Evolutionary conservation across 2,329 filamentous ascomycete species (phyloP).

Genomic region (Paraphaeosphaeria minitans): DNA sequence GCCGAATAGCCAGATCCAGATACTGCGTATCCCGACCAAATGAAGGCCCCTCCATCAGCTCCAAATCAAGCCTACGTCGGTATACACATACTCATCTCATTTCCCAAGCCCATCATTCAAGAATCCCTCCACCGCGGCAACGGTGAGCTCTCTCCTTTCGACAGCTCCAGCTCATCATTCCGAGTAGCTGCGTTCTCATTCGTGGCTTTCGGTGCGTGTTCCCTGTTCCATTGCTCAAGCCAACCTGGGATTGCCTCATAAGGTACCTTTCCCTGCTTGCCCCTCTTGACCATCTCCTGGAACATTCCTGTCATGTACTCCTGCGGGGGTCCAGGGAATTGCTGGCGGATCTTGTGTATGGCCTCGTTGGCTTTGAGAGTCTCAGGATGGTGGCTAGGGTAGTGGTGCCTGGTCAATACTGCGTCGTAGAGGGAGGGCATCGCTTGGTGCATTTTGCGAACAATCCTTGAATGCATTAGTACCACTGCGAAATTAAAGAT

Average conservation of each 20-base stretch:
- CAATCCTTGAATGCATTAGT: background rate
- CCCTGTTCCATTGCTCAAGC: background rate
- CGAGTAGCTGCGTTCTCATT: background rate
- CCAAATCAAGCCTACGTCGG: too few species aligned
- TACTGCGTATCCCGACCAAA: too few species aligned
- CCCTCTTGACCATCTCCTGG: background rate
- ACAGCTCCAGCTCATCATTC: background rate
- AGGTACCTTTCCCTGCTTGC: background rate
- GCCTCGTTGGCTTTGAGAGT: background rate
- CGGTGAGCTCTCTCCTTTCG: background rate
- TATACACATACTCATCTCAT: too few species aligned
- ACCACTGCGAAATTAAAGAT: too few species aligned
- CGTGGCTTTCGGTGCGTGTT: background rate
- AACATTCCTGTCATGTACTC: background rate
- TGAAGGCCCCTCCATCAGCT: too few species aligned
- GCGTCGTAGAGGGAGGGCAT: background rate
- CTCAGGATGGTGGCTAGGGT: background rate
- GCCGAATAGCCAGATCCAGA: too few species aligned
- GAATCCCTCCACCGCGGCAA: background rate
- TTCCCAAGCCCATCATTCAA: background rate
- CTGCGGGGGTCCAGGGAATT: background rate
- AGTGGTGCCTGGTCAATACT: background rate
- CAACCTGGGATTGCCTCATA: constrained; percentile 6
- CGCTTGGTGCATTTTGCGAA: background rate
- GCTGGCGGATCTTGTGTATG: background rate